Evolutionary conservation across 1,139 yeast genomes (phyloP), one percentile per base, ranked within the genome.

Genomic region (Arxiozyma bovina): DNA sequence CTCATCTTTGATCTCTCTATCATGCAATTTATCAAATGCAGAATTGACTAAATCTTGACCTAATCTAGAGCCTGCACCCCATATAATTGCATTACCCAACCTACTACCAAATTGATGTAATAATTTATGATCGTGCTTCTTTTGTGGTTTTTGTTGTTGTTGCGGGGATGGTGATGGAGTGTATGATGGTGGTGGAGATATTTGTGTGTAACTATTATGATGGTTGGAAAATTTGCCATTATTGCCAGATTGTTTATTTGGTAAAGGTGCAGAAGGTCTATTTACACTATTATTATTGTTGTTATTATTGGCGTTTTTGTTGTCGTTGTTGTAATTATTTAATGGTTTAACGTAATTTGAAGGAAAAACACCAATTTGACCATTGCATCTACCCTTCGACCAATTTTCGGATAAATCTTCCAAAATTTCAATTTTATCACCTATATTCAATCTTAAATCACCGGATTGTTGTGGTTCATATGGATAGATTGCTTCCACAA

Each of bases 21-120:
- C 89, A 86, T 57, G 89, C 88, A 48, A 15, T 30, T 88, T 80
- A 72, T 38, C 23, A 21, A 46, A 25, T 34, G 49, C 49, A 17
- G 49, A 46, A 25, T 90, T 84, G 59, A 90, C 87, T 54, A 90
- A 61, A 64, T 89, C 90, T 50, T 90, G 77, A 62, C 97, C 97
- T 54, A 89, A 76, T 1, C 96, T 85, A 47, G 96, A 96, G 74
- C 97, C 97, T 22, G 97, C 98, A 71, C 98, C 98, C 62, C 89
- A 91, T 57, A 91, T 82, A 34, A 95, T 95, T 7, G 97, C 97
- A 63, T 89, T 85, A 53, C 97, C 97, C 54, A 91, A 74, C 71
- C 87, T 85, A 55, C 87, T 77, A 21, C 97, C 96, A 63, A 87
- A 38, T 48, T 54, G 20, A 30, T 50, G 22, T 54, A 54, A 66